Evolutionary conservation across 441 rosid genomes (phyloP), one percentile per base, ranked within the genome.

Genomic region (Rhodomyrtus psidioides): DNA sequence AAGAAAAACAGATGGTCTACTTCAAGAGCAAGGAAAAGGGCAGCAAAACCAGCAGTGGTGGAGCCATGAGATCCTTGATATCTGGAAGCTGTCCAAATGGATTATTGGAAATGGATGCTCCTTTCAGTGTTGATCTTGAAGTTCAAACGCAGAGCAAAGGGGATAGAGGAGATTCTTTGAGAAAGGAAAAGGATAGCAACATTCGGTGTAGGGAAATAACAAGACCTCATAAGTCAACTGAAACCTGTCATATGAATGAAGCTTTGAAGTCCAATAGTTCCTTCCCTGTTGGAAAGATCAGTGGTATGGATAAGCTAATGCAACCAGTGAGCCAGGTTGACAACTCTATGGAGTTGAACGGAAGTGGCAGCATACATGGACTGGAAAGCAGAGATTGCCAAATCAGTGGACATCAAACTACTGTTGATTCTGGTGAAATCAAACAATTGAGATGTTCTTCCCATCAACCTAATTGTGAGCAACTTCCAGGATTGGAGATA

Each of bases 41-140:
- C 86, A 87, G 86, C 81, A 87, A 53, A 83, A 84, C 87, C 55
- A 85, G 84, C 88, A 83, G 87, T 30, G 89, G 90, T 88, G 88
- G 88, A 89, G 88, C 88, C 86, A 86, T 88, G 86, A 91, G 91
- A 82, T 88, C 92, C 85, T 86, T 83, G 89, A 89, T 86, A 89
- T 90, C 90, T 51, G 83, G 82, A 53, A 82, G 54, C 27, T 58
- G 16, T 60, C n/a, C 74, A 70, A 59, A 76, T 65, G 89, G 81
- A 79, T 85, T 81, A 30, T 24, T 76, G 34, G 83, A 57, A 85
- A 16, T 42, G 62, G 70, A 44, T 56, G 60, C 70, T 53, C 55
- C 81, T 84, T 13, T 34, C 53, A 51, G 54, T 85, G 2, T 56
- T 6, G 59, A 65, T 86, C 86, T 85, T 86, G 89, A 54, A 74